Conservation (phyloP, 2,329 filamentous ascomycete genomes). For the Dactylonectria macrodidyma region DNA sequence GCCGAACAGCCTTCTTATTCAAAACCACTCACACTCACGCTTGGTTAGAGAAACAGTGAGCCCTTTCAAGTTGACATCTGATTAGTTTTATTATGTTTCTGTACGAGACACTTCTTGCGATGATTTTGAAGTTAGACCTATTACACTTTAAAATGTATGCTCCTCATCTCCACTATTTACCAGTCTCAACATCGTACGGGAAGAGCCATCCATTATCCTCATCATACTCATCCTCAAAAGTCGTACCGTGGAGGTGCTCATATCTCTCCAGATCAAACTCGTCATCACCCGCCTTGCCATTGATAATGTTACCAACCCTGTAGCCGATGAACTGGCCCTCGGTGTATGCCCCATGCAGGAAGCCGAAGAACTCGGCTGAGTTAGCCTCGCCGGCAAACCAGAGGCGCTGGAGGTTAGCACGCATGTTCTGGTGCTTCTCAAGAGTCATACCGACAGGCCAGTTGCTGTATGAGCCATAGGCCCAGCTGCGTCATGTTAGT, state of each 20-base stretch:
- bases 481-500: constrained; percentile 51
- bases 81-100: too few relatives aligned
- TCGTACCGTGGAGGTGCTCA: constrained; percentile 51
- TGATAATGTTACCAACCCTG: constrained; percentile 54
- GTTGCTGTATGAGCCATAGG: constrained; percentile 76
- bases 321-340: constrained; percentile 67
- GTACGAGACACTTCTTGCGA: too few relatives aligned
- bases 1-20: too few relatives aligned
- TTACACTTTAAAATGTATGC: too few relatives aligned
- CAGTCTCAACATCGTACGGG: too few relatives aligned
- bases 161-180: too few relatives aligned
- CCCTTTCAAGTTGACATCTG: too few relatives aligned
- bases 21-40: too few relatives aligned
- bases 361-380: constrained; percentile 75
- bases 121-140: too few relatives aligned
- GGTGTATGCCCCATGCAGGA: constrained; percentile 73
- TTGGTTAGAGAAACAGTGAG: too few relatives aligned
- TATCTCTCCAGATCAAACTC: constrained; percentile 48
- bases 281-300: constrained; percentile 35
- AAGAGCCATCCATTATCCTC: constrained; percentile 22
- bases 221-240: constrained; percentile 28
- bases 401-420: constrained; percentile 72
- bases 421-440: constrained; percentile 77
- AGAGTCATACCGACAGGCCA: constrained; percentile 76
- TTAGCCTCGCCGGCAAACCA: constrained; percentile 78